Evolutionary conservation across 2,329 filamentous ascomycete genomes (phyloP), one percentile per base, ranked within the genome.

Genomic region (Thelonectria olida): DNA sequence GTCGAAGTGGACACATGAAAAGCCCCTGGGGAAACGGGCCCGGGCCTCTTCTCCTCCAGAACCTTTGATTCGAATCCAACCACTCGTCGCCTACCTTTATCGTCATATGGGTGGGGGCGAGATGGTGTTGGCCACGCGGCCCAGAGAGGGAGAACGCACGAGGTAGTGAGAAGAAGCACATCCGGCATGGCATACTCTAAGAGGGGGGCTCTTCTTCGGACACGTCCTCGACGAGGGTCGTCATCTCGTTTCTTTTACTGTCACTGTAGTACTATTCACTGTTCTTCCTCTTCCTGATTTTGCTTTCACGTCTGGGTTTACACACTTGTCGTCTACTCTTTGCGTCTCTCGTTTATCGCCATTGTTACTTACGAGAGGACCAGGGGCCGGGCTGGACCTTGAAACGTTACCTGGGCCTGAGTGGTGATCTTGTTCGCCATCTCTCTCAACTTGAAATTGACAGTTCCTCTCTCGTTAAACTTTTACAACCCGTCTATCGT

Each of bases 231-330:
- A n/a, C 22, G 22, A 15, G 3, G 3, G 25, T 45, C 25, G 34
- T 48, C 22, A 55, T 23, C 17, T 45, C 52, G 31, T 51, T 58
- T 61, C 58, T 55, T 55, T 61, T 55, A 55, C 52, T 55, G 52
- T 45, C 52, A 41, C 47, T 15, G 34, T 39, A 45, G 41, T 4
- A 19, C 7, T 12, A 7, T 27, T 22, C 23, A 41, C 13, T 50
- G 52, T 48, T 60, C 51, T 45, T 38, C 51, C 28, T 48, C 27
- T 28, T 6, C 6, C 10, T 10, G 27, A 28, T 10, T 10, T 28
- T 28, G 27, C 6, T 28, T 28, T 28, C 7, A 7, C 10, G 7
- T 28, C 10, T 28, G 6, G 27, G 48, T 27, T 22, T 47, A 7
- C n/a, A 34, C 22, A 4, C 27, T 19, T 41, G 19, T 31, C 17